Conservation (phyloP, 768 basidiomycete genomes). For the Amanita polypyramis region DNA sequence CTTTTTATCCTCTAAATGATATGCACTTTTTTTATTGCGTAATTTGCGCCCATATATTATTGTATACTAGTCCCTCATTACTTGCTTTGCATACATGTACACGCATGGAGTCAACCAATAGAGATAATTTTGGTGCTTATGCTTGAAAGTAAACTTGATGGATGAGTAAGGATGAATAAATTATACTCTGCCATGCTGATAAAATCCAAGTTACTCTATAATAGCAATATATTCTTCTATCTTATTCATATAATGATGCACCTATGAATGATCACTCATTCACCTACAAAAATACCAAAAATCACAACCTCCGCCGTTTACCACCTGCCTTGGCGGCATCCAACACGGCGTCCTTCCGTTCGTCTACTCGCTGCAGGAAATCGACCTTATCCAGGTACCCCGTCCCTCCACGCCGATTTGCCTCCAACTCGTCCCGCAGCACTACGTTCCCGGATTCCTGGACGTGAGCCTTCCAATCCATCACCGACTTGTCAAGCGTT, state of each 20-base stretch:
- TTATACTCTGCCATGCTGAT: too few relatives aligned
- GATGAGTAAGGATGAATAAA: too few relatives aligned
- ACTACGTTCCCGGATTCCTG: constrained; percentile 26
- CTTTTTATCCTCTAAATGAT: background rate
- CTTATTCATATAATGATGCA: too few relatives aligned
- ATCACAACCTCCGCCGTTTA: constrained; percentile 37
- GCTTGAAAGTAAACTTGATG: too few relatives aligned
- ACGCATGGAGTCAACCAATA: background rate
- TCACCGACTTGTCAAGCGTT: constrained; percentile 76
- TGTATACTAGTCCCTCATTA: background rate
- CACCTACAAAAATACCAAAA: too few relatives aligned
- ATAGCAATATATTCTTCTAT: too few relatives aligned
- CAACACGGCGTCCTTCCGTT: constrained; percentile 53
- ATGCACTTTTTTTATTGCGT: background rate
- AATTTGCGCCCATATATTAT: background rate
- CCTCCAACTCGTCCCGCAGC: constrained; percentile 62
- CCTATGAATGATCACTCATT: too few relatives aligned
- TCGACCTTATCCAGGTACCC: constrained; percentile 83
- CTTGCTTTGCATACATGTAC: background rate
- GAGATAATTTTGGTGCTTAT: background rate
- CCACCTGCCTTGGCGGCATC: constrained; percentile 39
- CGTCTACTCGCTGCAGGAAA: constrained; percentile 68
- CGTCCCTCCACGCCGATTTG: constrained; percentile 52
- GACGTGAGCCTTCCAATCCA: constrained; percentile 77
- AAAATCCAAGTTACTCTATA: too few relatives aligned